Evolutionary conservation across 2,329 filamentous ascomycete genomes (phyloP).

Genomic region (Zymoseptoria tritici): DNA sequence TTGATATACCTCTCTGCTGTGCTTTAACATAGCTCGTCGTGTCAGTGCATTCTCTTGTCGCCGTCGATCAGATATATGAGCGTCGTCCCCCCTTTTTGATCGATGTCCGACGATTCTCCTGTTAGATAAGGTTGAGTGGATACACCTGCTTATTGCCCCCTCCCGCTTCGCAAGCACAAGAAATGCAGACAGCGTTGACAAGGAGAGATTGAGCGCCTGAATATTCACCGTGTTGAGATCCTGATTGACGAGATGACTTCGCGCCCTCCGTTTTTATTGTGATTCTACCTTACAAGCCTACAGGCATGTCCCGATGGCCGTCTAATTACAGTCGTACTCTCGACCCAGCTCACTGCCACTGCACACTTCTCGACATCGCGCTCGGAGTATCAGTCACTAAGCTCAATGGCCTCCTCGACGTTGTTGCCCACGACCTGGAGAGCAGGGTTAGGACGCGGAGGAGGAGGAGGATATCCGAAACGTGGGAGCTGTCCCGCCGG

Average conservation of each 20-base stretch:
- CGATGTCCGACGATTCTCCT: too few species aligned
- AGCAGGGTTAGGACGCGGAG: slow-evolving; percentile 9
- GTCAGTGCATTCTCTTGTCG: too few species aligned
- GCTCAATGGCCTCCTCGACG: slow-evolving; percentile 21
- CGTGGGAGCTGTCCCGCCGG: background rate
- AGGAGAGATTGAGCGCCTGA: too few species aligned
- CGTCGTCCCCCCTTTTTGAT: too few species aligned
- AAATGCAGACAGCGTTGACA: too few species aligned
- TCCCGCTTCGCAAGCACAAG: too few species aligned
- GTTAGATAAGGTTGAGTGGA: too few species aligned
- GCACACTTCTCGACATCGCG: background rate
- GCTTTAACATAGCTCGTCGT: too few species aligned
- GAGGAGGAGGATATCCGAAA: background rate
- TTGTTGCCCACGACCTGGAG: slow-evolving; percentile 15
- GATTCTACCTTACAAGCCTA: background rate
- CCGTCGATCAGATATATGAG: too few species aligned
- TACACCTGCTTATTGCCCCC: too few species aligned
- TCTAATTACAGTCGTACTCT: background rate
- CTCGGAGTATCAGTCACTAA: slow-evolving; percentile 20
- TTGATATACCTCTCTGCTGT: too few species aligned
- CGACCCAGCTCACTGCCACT: background rate
- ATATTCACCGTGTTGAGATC: background rate
- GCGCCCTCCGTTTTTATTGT: background rate
- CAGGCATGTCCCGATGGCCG: background rate
- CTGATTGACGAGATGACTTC: background rate